Evolutionary conservation across 2,329 filamentous ascomycete species (phyloP).

Genomic region (Intubia oerlemansii): DNA sequence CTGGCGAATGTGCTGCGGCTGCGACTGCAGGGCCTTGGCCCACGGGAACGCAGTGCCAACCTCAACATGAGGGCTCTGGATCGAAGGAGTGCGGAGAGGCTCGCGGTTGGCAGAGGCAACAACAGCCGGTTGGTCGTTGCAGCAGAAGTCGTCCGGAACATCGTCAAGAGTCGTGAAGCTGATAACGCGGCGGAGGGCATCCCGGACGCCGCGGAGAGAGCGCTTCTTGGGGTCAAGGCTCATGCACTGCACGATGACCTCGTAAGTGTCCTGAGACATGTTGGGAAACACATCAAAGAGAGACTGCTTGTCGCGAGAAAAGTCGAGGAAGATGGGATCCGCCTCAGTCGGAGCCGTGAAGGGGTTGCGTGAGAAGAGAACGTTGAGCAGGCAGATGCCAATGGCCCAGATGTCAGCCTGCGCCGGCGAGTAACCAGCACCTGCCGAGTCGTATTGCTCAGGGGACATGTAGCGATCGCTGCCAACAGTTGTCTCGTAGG

Average conservation of each 20-base stretch:
- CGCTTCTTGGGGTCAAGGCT: constrained; percentile 79
- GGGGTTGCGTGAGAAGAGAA: constrained; percentile 89
- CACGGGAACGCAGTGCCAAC: constrained; percentile 68
- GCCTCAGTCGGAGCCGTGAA: constrained; percentile 78
- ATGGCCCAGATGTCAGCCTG: constrained; percentile 95
- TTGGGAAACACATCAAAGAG: constrained; percentile 96
- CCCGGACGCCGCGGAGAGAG: constrained; percentile 55
- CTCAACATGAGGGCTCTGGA: constrained; percentile 69
- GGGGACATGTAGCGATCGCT: constrained; percentile 99
- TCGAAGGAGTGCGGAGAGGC: constrained; percentile 83
- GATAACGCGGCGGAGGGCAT: constrained; percentile 57
- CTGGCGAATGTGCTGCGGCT: constrained; percentile 52
- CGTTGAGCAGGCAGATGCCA: constrained; percentile 88
- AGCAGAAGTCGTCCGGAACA: constrained; percentile 80
- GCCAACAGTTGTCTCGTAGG: constrained; percentile 78
- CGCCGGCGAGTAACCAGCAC: constrained; percentile 74
- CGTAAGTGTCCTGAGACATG: constrained; percentile 96
- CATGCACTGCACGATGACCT: constrained; percentile 79
- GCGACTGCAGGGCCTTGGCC: constrained; percentile 71
- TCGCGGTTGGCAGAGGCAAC: constrained; percentile 79
- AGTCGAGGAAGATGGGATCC: constrained; percentile 88
- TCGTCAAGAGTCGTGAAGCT: constrained; percentile 93
- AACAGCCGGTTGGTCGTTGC: constrained; percentile 46
- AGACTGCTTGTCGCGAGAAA: constrained; percentile 78
- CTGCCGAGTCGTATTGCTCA: constrained; percentile 84